Base-by-base conservation (phyloP, 1,284 basidiomycete species). In the Veloboletus limbatus region DNA sequence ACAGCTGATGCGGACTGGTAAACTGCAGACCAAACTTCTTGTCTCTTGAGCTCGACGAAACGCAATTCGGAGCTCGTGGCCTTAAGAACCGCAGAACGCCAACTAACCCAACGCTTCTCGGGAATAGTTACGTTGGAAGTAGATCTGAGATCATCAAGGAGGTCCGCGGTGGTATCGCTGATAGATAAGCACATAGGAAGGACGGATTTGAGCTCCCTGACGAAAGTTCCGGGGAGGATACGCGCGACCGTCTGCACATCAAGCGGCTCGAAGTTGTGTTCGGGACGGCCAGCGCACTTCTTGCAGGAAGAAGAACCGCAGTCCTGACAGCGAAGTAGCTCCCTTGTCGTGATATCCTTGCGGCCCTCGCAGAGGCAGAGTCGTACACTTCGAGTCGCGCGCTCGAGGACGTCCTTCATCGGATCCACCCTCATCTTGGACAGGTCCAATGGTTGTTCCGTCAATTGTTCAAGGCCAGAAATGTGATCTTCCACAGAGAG, bases 311-410 rank as follows among this genome's bases (percentile, higher is more conserved):
- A 82, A 14, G 83, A 81, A 11, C 79, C 81, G 60, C 94, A 97
- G 46, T 88, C 86, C 8, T 63, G 51, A 65, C 94, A 97, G 13
- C 77, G 78, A 42, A 80, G 77, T 30, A 97, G 73, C 16, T 78
- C 72, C n/a, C 83, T 74, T 6, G 75, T 76, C 0, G 89, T 88
- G 55, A 91, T 84, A 48, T 82, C 86, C 25, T 81, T 78, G 13
- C 91, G 85, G 3, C 94, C 95, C 67, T 97, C 95, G 61, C 94
- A 97, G 20, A 77, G 73, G 62, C 94, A 97, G 21, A 93, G 78
- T 18, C 94, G 82, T 4, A 83, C 76, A 52, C 88, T 93, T 51
- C 76, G 74, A 48, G 78, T 68, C 0, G 94, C 94, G 11, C 78
- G 70, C 7, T 66, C 64, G 24, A 97, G 74, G 13, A 97, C 70